phyloP scores from a whole-genome alignment of 208 protist genomes.

The Leishmania major region DNA sequence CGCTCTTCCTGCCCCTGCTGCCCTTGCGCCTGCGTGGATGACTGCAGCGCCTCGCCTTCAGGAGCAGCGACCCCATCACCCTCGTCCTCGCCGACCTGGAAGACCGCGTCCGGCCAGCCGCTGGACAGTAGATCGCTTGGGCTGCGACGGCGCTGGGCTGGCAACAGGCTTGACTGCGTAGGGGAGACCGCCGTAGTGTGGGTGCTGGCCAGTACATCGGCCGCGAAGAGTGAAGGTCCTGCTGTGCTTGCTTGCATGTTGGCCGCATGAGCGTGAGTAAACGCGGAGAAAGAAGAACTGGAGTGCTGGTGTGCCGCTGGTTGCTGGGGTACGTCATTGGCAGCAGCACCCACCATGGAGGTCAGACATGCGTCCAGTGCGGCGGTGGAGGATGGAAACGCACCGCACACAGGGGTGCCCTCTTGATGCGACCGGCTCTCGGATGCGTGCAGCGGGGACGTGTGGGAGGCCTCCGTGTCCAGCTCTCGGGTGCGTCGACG shows the following conservation, averaged over 20 bases:
- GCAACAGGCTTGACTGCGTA: slow-evolving; percentile 8
- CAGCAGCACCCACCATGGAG: neutral
- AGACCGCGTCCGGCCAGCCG: slow-evolving; percentile 1
- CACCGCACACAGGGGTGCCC: no score
- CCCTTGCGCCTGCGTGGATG: neutral
- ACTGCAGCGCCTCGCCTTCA: neutral
- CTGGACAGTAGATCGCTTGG: no score
- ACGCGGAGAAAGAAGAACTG: neutral
- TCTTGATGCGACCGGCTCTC: neutral
- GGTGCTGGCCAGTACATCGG: slow-evolving; percentile 10
- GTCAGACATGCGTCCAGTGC: neutral
- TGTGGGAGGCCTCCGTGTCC: neutral
- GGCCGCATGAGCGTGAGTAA: slow-evolving; percentile 4
- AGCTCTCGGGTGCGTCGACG: neutral
- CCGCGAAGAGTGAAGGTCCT: slow-evolving; percentile 4
- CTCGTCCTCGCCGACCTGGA: neutral
- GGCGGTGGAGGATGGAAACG: neutral
- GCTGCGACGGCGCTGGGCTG: no score
- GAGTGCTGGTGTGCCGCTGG: neutral
- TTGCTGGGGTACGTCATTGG: neutral
- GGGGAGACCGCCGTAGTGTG: slow-evolving; percentile 19
- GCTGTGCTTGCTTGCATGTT: slow-evolving; percentile 1
- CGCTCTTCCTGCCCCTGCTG: neutral
- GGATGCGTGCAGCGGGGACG: neutral
- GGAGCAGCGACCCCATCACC: neutral